Evolutionary conservation across 305 asterid genomes (phyloP), one percentile per base, ranked within the genome.

Genomic region (Vinca major): DNA sequence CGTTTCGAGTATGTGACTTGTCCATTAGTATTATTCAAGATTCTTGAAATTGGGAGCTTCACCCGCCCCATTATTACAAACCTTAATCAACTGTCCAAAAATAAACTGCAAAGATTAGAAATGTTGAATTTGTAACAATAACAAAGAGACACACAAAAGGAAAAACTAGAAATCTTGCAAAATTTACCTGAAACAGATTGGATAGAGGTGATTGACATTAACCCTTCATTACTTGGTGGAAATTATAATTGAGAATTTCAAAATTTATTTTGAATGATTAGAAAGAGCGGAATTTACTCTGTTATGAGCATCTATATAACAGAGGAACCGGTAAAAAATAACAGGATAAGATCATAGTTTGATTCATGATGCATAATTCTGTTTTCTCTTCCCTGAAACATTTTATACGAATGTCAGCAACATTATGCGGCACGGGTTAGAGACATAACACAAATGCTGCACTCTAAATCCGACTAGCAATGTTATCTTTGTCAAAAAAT

Each of bases 1-100:
- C 80, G 74, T 67, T 77, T 77, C 3, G 80, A 77, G n/a, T 72
- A 77, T 2, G 80, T 77, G 17, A 77, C 80, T 44, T 70, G 78
- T 45, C 80, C 65, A 4, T 73, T 77, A 45, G 80, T 69, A 44
- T 77, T 77, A n/a, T 77, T 73, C 58, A 72, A 75, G 57, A 77
- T 77, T 73, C 75, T 77, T 71, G 73, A 68, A 62, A 77, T 77
- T 26, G 76, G 77, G 50, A 73, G 58, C 76, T 77, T 77, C 3
- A 71, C 77, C 41, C 78, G 73, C 63, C 80, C 80, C 80, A n/a
- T n/a, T n/a, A 77, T 77, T 67, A 40, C 50, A 62, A 37, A 55
- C 51, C 10, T 44, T 6, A 13, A 54, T 48, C 50, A 0, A 19
- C 44, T 5, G 11, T 7, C 13, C 1, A 10, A 67, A 10, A 10